Evolutionary conservation across 352 stramenopile genomes (phyloP).

Genomic region (Phytopythium litorale): DNA sequence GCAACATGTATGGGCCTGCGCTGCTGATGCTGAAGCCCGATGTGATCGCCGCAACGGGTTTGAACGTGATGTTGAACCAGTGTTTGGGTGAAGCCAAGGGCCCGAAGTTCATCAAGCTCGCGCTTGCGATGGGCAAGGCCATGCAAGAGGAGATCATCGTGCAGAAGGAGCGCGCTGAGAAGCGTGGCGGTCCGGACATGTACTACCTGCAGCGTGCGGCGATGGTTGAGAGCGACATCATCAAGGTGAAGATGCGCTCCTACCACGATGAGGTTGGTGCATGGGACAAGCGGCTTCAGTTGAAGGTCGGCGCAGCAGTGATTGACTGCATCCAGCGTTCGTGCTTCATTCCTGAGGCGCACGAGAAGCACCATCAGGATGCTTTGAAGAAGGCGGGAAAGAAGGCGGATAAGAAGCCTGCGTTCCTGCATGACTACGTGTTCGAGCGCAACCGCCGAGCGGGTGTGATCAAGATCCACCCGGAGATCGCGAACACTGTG

Average conservation of each 20-base stretch:
- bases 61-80: constrained; percentile 74
- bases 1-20: constrained; percentile 65
- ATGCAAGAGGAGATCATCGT: constrained; percentile 74
- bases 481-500: constrained; percentile 47
- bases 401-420: constrained; percentile 30
- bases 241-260: constrained; percentile 41
- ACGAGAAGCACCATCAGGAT: background rate
- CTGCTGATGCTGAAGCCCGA: constrained; percentile 57
- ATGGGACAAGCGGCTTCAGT: constrained; percentile 87
- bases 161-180: constrained; percentile 39
- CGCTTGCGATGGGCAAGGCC: constrained; percentile 66
- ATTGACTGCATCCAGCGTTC: constrained; percentile 80
- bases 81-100: constrained; percentile 60
- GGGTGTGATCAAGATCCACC: constrained; percentile 73
- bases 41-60: constrained; percentile 48
- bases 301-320: constrained; percentile 86
- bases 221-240: constrained; percentile 27
- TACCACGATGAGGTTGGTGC: constrained; percentile 70
- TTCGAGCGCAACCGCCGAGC: constrained; percentile 78
- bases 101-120: constrained; percentile 81
- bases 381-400: constrained; percentile 13
- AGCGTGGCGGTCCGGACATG: constrained; percentile 21
- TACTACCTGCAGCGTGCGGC: constrained; percentile 26
- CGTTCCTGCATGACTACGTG: constrained; percentile 77
- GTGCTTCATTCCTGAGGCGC: constrained; percentile 53